These are phyloP conservation scores for Pseudogymnoascus pannorum DNA, from an alignment of 2,329 filamentous ascomycete genomes.

Conservation along the genomic window DNA sequence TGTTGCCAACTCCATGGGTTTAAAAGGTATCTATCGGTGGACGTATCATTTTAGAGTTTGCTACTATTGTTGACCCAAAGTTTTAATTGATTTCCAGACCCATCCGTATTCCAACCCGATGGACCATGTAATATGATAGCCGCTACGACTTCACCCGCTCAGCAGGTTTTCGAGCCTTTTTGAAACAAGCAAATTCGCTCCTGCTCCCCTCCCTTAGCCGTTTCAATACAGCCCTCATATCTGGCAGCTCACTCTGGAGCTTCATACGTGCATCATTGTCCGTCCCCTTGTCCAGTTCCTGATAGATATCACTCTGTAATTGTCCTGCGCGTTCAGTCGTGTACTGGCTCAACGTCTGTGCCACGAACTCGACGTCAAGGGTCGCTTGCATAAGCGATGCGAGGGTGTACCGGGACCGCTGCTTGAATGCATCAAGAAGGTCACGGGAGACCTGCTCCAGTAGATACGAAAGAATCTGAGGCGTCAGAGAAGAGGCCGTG, in stretches of 20 bases:
- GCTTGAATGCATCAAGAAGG: conserved; percentile 73
- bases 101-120: not conserved
- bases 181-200: conserved; percentile 83
- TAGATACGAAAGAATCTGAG: conserved; percentile 76
- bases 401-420: conserved; percentile 61
- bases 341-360: conserved; percentile 85
- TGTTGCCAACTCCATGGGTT: no score
- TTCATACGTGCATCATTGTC: conserved; percentile 75
- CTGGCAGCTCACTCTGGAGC: conserved; percentile 79
- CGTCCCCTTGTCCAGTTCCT: conserved; percentile 81
- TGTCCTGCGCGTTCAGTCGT: conserved; percentile 75
- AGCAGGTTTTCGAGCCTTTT: conserved; percentile 38
- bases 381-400: conserved; percentile 91
- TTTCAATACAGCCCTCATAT: conserved; percentile 84
- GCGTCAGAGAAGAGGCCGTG: conserved; percentile 66
- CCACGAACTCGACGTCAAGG: conserved; percentile 92
- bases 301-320: conserved; percentile 83
- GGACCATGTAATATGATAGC: not conserved
- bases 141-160: conserved; percentile 3
- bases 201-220: conserved; percentile 71
- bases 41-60: not conserved
- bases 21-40: not conserved
- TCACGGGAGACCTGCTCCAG: conserved; percentile 74
- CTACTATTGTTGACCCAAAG: not conserved
- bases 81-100: not conserved